These are phyloP conservation scores for Botrytis cinerea DNA, from an alignment of 2,329 filamentous ascomycete genomes.

Conservation along the genomic window DNA sequence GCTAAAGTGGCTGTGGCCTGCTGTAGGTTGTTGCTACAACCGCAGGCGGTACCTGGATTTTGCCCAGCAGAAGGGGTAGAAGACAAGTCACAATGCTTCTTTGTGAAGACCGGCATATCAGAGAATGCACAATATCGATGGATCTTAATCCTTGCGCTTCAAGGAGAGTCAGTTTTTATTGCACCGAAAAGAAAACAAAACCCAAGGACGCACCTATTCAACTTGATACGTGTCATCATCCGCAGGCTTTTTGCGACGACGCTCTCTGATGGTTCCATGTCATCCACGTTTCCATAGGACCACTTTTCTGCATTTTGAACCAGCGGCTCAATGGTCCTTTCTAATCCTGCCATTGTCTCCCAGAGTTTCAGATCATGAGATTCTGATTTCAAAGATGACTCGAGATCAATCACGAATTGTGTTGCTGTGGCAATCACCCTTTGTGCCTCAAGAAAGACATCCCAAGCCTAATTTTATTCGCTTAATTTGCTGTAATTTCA, in stretches of 20 bases:
- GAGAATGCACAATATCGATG: slow-evolving; percentile 55
- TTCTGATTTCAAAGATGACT: slow-evolving; percentile 45
- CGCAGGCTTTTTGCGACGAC: slow-evolving; percentile 49
- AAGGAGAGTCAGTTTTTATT: neutral
- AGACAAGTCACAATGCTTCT: slow-evolving; percentile 52
- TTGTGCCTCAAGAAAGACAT: slow-evolving; percentile 49
- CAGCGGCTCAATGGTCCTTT: slow-evolving; percentile 34
- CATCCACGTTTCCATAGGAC: slow-evolving; percentile 43
- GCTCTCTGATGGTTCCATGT: slow-evolving; percentile 41
- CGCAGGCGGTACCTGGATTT: slow-evolving; percentile 11
- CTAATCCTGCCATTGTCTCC: slow-evolving; percentile 36
- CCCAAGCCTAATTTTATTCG: slow-evolving; percentile 41
- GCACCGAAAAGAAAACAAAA: neutral
- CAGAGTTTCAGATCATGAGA: slow-evolving; percentile 46
- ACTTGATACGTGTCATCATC: slow-evolving; percentile 52
- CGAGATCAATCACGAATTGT: slow-evolving; percentile 52
- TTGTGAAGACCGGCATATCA: slow-evolving; percentile 51
- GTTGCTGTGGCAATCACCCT: slow-evolving; percentile 51
- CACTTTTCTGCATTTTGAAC: slow-evolving; percentile 34
- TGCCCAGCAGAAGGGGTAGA: slow-evolving; percentile 2
- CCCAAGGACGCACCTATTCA: slow-evolving; percentile 16
- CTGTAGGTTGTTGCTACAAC: slow-evolving; percentile 15
- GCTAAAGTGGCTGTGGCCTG: neutral
- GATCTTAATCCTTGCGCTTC: slow-evolving; percentile 53
- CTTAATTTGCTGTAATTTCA: neutral